Conservation (phyloP, 1,139 yeast species). For the Lodderomyces oxycetoniae region DNA sequence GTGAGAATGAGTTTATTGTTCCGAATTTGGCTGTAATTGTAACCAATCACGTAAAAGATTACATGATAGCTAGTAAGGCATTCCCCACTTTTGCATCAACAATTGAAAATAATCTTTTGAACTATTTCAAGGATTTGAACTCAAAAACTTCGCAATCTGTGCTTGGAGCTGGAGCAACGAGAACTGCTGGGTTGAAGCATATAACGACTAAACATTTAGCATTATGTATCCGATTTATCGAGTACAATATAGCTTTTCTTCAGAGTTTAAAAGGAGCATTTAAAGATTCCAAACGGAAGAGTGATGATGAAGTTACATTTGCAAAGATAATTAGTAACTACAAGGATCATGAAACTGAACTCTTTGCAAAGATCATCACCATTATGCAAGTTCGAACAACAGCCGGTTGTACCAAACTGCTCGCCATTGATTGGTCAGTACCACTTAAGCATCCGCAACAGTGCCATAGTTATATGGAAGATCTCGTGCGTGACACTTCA, state of each 20-base stretch:
- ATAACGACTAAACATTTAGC: constrained; percentile 71
- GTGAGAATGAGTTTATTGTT: constrained; percentile 28
- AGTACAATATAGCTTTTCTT: constrained; percentile 34
- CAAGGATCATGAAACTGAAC: constrained; percentile 60
- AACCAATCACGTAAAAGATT: constrained; percentile 41
- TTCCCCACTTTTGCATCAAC: constrained; percentile 39
- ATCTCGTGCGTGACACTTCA: constrained; percentile 60
- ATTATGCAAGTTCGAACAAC: constrained; percentile 65
- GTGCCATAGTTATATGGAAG: constrained; percentile 61
- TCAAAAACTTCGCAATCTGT: constrained; percentile 58
- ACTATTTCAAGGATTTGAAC: constrained; percentile 50
- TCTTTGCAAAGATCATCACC: constrained; percentile 61
- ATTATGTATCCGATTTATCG: constrained; percentile 56
- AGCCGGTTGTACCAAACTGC: constrained; percentile 44
- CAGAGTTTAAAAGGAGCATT: constrained; percentile 16
- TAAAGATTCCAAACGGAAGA: constrained; percentile 9
- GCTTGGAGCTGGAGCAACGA: constrained; percentile 72
- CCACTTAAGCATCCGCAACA: constrained; percentile 39
- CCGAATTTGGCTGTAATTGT: constrained; percentile 38
- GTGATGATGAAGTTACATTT: constrained; percentile 23
- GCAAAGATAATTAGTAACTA: constrained; percentile 30
- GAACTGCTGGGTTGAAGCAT: constrained; percentile 70
- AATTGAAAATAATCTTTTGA: constrained; percentile 44
- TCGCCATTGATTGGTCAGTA: constrained; percentile 47
- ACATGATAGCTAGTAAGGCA: constrained; percentile 44